These are phyloP conservation scores for Silene vulgaris DNA, from an alignment of 179 eudicot genomes.

Conservation along the genomic window DNA sequence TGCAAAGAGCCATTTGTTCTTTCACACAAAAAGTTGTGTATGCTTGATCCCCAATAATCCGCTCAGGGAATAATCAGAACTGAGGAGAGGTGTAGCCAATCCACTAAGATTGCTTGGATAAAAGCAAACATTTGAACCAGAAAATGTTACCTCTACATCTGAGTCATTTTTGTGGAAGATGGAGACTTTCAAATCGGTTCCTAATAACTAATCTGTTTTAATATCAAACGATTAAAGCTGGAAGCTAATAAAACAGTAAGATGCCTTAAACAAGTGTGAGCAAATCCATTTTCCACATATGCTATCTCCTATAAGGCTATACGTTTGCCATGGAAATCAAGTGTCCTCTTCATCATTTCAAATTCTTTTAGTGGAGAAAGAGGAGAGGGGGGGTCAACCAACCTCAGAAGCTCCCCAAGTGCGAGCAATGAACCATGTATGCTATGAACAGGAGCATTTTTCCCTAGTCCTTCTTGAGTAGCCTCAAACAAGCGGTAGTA, in stretches of 20 bases:
- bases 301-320: background rate
- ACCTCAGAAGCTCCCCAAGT: slow-evolving; percentile 95
- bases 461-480: slow-evolving; percentile 89
- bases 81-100: no score
- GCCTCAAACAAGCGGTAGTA: slow-evolving; percentile 98
- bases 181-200: background rate
- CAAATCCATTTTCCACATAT: background rate
- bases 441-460: slow-evolving; percentile 90
- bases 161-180: background rate
- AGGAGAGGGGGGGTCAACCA: slow-evolving; percentile 21
- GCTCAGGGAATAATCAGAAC: no score
- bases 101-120: no score
- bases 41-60: no score
- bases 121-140: no score
- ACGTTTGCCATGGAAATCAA: background rate
- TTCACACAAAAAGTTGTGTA: no score
- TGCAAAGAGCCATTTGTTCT: no score
- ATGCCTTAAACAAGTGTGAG: background rate
- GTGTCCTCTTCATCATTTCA: background rate
- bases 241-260: background rate
- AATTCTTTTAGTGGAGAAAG: background rate
- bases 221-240: background rate
- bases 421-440: slow-evolving; percentile 98
- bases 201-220: background rate
- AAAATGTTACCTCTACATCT: no score